These are phyloP conservation scores for Sordariomycetes sp. DNA, from an alignment of 2,329 filamentous ascomycete species.

Conservation along the genomic window DNA sequence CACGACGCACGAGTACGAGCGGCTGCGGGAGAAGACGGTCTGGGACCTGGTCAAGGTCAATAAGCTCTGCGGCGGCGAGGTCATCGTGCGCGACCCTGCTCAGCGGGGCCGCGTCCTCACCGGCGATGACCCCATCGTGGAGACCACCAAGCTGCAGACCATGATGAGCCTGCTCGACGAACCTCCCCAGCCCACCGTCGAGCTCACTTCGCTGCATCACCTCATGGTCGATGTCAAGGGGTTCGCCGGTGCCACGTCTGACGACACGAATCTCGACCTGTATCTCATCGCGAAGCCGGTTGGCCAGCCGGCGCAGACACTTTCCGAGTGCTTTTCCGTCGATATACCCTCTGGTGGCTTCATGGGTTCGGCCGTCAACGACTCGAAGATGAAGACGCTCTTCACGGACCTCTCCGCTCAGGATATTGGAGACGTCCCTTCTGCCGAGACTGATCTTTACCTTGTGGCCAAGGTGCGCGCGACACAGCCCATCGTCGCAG, in stretches of 20 bases:
- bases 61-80: slow-evolving; percentile 84
- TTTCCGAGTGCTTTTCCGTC: slow-evolving; percentile 78
- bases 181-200: slow-evolving; percentile 57
- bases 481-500: slow-evolving; percentile 33
- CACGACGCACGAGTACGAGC: slow-evolving; percentile 72
- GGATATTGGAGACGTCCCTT: slow-evolving; percentile 54
- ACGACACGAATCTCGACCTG: slow-evolving; percentile 65
- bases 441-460: slow-evolving; percentile 64
- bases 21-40: slow-evolving; percentile 76
- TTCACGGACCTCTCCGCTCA: slow-evolving; percentile 77
- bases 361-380: slow-evolving; percentile 53
- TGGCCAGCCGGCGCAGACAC: slow-evolving; percentile 48
- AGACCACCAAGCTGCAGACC: slow-evolving; percentile 84
- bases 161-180: slow-evolving; percentile 90
- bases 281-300: slow-evolving; percentile 65
- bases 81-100: slow-evolving; percentile 84
- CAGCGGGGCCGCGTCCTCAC: slow-evolving; percentile 79
- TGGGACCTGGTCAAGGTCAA: slow-evolving; percentile 94
- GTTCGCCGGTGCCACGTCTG: slow-evolving; percentile 66
- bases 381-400: slow-evolving; percentile 67
- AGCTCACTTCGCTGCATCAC: slow-evolving; percentile 67
- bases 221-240: slow-evolving; percentile 75
- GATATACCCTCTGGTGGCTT: slow-evolving; percentile 66
- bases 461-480: slow-evolving; percentile 73
- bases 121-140: slow-evolving; percentile 84